These are phyloP conservation scores for Phytophthora ohioensis DNA, from an alignment of 352 stramenopile genomes.

Conservation along the genomic window DNA sequence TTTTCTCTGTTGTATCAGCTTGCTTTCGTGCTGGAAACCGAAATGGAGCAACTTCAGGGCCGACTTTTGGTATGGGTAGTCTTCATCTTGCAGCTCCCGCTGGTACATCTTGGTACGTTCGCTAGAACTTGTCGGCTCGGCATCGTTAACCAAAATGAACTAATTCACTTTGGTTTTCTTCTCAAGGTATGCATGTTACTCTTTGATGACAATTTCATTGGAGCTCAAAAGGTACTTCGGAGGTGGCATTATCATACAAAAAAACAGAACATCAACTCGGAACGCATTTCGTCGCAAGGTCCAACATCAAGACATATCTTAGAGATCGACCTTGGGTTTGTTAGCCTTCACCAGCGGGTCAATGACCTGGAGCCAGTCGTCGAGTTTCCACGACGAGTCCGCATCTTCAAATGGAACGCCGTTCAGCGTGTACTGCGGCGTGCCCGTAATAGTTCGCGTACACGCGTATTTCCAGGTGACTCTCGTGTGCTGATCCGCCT, in stretches of 20 bases:
- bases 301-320: neutral
- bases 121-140: too few relatives aligned
- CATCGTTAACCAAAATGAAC: neutral
- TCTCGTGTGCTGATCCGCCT: conserved; percentile 59
- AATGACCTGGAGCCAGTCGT: conserved; percentile 69
- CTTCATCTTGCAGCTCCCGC: neutral
- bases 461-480: conserved; percentile 82
- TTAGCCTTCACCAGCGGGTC: conserved; percentile 41
- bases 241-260: too few relatives aligned
- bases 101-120: neutral
- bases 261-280: too few relatives aligned
- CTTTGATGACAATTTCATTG: neutral
- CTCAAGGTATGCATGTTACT: neutral
- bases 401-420: conserved; percentile 64
- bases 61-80: neutral
- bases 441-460: conserved; percentile 70
- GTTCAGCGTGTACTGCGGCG: conserved; percentile 83
- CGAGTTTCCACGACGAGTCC: conserved; percentile 62
- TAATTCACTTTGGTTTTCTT: neutral
- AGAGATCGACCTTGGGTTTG: conserved; percentile 13
- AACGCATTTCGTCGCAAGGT: too few relatives aligned
- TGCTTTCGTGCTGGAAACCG: neutral
- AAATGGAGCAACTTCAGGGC: neutral
- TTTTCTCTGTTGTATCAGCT: conserved; percentile 3
- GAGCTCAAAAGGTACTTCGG: too few relatives aligned